Base-by-base conservation (phyloP, 192 early-diverging fungal genomes). In the Mortierella claussenii region DNA sequence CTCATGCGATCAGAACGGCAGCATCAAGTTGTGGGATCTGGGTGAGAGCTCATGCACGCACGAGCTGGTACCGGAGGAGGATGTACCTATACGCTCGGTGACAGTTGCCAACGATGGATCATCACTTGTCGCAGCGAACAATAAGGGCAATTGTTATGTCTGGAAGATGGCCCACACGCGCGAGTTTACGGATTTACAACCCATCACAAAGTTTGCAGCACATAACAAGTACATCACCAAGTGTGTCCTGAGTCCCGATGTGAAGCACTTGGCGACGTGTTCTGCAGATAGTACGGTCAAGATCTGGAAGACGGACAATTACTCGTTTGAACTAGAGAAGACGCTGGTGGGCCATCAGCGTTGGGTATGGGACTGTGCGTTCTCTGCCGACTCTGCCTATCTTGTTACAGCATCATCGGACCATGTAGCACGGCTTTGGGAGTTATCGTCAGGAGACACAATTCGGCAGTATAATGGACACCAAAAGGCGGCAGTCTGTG, bases 361-460 rank as follows among this genome's bases (percentile, higher is more conserved):
- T 54, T 96, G 95, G 95, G 95, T 95, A 1, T 96, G 95, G 95
- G 95, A 96, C 78, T 92, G 90, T 68, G 90, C 92, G 0, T 96
- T 96, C 68, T 93, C 91, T 20, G 95, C 94, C 0, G 95, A 96
- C 63, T 96, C 95, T 17, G 95, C 94, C 13, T 95, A 95, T 71
- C 78, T 96, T 20, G 93, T 96, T 0, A 94, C 94, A 87, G 94
- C 89, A 3, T 95, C 93, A 4, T 94, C 92, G 7, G 94, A 96
- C 69, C 91, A 95, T 76, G 84, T 88, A 7, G 93, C 94, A 7
- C 61, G 91, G 21, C 62, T 96, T 27, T 96, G 94, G 94, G 92
- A 96, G 60, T 71, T 96, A 23, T 67, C 86, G 1, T 82, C 89
- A 2, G 91, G 90, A 21, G 91, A 94, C 48, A 92, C 92, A 1